Evolutionary conservation across 306 rosid species (phyloP).

Genomic region (Sechiopsis laciniata): DNA sequence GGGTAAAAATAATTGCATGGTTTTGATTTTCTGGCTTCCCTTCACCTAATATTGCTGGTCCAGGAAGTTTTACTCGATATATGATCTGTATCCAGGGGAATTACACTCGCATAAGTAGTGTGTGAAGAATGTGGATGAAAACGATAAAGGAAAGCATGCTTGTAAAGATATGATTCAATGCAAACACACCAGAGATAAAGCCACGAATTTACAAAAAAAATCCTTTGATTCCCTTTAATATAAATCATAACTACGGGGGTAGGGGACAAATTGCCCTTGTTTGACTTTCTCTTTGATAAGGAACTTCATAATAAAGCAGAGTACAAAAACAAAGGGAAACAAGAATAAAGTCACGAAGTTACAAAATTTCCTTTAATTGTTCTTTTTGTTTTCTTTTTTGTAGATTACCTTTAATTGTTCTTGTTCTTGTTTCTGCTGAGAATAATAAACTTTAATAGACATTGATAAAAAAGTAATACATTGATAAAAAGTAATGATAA

Average conservation of each 20-base stretch:
- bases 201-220: no score
- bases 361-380: neutral
- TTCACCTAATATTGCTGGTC: conserved; percentile 86
- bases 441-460: neutral
- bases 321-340: neutral
- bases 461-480: neutral
- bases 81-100: conserved; percentile 47
- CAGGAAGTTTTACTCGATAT: conserved; percentile 91
- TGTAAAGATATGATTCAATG: neutral
- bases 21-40: conserved; percentile 99
- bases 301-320: neutral
- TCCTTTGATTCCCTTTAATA: no score
- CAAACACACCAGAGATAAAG: neutral
- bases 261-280: neutral
- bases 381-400: no score
- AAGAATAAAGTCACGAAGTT: neutral
- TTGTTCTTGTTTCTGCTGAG: neutral
- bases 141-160: conserved; percentile 5
- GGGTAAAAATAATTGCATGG: conserved; percentile 95
- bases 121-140: neutral
- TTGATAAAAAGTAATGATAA: neutral
- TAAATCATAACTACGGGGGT: neutral
- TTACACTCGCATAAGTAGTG: conserved; percentile 23
- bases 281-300: neutral
- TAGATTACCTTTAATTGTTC: neutral